These are phyloP conservation scores for Millerozyma acaciae DNA, from an alignment of 805 yeast genomes.

Conservation along the genomic window DNA sequence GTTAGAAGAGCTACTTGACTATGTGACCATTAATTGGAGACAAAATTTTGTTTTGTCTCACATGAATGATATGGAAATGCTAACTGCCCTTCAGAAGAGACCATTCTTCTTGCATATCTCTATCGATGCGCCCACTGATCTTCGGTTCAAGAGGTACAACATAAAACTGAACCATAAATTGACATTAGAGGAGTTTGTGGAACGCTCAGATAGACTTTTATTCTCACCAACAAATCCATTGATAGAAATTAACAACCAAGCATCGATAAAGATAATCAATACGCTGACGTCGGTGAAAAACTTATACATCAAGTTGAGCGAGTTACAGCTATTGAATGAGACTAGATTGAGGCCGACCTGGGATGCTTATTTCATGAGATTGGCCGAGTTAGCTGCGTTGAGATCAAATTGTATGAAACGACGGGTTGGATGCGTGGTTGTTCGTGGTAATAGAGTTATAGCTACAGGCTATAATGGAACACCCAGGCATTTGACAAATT, in stretches of 20 bases:
- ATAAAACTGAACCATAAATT: conserved; percentile 12
- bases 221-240: conserved; percentile 48
- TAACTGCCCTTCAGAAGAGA: conserved; percentile 52
- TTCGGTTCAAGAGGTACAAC: conserved; percentile 40
- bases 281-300: conserved; percentile 33
- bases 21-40: conserved; percentile 66
- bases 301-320: conserved; percentile 36
- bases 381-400: conserved; percentile 89
- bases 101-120: conserved; percentile 83
- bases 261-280: conserved; percentile 41
- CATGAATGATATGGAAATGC: conserved; percentile 38
- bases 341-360: conserved; percentile 80
- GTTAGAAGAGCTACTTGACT: conserved; percentile 47
- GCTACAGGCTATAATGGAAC: conserved; percentile 99
- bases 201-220: conserved; percentile 26
- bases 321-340: conserved; percentile 30
- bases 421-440: conserved; percentile 94
- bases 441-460: conserved; percentile 76
- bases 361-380: conserved; percentile 93
- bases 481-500: conserved; percentile 80
- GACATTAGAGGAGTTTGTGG: conserved; percentile 34
- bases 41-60: conserved; percentile 56
- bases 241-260: conserved; percentile 56
- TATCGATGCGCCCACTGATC: conserved; percentile 64
- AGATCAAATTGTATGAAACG: conserved; percentile 97